These are phyloP conservation scores for Penicillium nucicola DNA, from an alignment of 495 filamentous ascomycete genomes.

Conservation along the genomic window DNA sequence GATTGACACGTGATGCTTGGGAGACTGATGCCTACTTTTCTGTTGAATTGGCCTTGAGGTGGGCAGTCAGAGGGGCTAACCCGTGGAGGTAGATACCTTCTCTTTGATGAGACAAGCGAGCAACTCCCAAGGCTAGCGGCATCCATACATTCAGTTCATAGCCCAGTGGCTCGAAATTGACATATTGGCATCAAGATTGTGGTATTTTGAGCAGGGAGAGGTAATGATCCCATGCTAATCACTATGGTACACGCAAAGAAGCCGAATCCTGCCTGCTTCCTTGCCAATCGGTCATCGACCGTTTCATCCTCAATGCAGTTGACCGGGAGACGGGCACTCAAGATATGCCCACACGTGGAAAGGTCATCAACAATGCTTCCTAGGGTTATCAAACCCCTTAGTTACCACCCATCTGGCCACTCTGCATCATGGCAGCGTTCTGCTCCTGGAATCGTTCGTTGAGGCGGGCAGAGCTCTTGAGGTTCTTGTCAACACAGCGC, in stretches of 20 bases:
- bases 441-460: conserved; percentile 93
- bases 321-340: neutral
- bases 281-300: conserved; percentile 5
- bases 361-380: neutral
- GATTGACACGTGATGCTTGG: too few relatives aligned
- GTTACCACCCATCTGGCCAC: conserved; percentile 52
- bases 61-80: too few relatives aligned
- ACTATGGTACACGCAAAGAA: conserved; percentile 28
- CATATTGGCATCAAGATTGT: neutral
- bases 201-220: conserved; percentile 12
- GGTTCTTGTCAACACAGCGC: conserved; percentile 92
- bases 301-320: neutral
- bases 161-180: too few relatives aligned
- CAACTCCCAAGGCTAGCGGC: too few relatives aligned
- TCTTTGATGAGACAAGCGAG: too few relatives aligned
- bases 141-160: too few relatives aligned
- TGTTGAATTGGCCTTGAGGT: too few relatives aligned
- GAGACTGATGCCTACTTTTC: too few relatives aligned
- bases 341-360: neutral
- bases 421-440: conserved; percentile 82
- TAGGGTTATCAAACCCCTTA: conserved; percentile 1
- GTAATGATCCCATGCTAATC: conserved; percentile 12
- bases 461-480: conserved; percentile 81
- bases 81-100: too few relatives aligned
- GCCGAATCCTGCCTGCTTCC: conserved; percentile 9